Conservation (phyloP, 2,329 filamentous ascomycete genomes). For the Cladosporium sp. region DNA sequence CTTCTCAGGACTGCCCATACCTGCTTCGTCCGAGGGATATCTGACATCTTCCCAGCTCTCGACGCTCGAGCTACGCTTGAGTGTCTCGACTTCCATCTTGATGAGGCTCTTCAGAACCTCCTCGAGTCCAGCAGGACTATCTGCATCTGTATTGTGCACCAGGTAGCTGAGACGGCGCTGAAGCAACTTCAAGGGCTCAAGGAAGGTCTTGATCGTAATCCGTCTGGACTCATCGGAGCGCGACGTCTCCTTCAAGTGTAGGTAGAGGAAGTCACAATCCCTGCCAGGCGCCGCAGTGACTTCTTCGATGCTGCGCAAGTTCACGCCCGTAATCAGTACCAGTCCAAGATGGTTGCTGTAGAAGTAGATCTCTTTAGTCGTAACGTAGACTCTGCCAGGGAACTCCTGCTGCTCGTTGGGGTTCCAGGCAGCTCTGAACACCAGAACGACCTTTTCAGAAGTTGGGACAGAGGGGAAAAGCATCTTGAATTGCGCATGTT, state of each 20-base stretch:
- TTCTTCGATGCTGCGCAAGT: constrained; percentile 73
- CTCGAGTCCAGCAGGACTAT: constrained; percentile 64
- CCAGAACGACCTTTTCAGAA: constrained; percentile 79
- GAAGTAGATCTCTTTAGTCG: constrained; percentile 83
- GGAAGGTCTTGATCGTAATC: constrained; percentile 86
- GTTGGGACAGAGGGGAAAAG: constrained; percentile 77
- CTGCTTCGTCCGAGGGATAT: constrained; percentile 27
- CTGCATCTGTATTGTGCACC: constrained; percentile 72
- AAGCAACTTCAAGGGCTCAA: constrained; percentile 79
- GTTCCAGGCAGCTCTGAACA: constrained; percentile 90
- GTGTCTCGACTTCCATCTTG: constrained; percentile 63
- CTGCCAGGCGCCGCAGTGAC: constrained; percentile 84
- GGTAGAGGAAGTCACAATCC: constrained; percentile 87
- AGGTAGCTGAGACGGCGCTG: constrained; percentile 81
- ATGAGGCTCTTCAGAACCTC: constrained; percentile 68
- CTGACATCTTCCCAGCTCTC: constrained; percentile 91
- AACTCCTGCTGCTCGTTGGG: constrained; percentile 73
- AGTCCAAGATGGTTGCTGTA: constrained; percentile 94
- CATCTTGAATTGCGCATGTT: constrained; percentile 89
- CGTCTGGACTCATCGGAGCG: constrained; percentile 63
- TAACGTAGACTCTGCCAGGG: constrained; percentile 82
- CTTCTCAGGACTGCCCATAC: constrained; percentile 43
- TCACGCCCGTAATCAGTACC: constrained; percentile 75
- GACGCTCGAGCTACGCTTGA: constrained; percentile 63
- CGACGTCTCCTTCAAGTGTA: constrained; percentile 62